phyloP scores from a whole-genome alignment of 2,329 filamentous ascomycete genomes.

The Sporothrix pseudoabietina region DNA sequence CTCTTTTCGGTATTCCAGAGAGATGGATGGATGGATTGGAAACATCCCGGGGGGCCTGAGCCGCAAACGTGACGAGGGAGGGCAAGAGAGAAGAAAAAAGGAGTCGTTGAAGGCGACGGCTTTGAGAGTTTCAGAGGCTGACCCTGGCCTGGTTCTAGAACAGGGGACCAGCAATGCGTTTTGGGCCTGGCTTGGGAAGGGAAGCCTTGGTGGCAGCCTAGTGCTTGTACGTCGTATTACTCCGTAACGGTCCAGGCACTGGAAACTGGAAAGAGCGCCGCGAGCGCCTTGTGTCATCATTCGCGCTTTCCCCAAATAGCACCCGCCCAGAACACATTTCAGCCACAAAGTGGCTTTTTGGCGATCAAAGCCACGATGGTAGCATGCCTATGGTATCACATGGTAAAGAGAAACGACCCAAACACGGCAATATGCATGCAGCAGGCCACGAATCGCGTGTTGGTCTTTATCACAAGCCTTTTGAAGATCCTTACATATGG shows the following conservation, averaged over 20 bases:
- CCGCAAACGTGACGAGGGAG: constrained; percentile 17
- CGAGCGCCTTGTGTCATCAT: not conserved
- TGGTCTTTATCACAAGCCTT: not conserved
- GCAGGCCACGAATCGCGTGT: not conserved
- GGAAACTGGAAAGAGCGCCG: not conserved
- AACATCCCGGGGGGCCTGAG: constrained; percentile 17
- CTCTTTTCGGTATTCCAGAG: not conserved
- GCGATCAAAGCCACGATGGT: not conserved
- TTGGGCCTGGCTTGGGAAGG: not conserved
- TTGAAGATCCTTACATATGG: not conserved
- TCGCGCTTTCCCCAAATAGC: not conserved
- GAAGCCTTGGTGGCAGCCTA: not conserved
- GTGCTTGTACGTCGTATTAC: not conserved
- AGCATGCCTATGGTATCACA: not conserved
- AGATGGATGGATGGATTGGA: constrained; percentile 9
- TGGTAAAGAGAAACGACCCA: not conserved
- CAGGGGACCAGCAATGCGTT: constrained; percentile 5
- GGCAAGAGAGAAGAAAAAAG: not conserved
- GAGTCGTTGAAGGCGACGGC: constrained; percentile 16
- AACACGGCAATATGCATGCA: not conserved
- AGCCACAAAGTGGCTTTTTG: constrained; percentile 9
- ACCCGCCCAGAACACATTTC: not conserved
- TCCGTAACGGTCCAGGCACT: not conserved
- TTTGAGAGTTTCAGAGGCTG: constrained; percentile 17
- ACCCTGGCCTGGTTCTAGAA: not conserved